Evolutionary conservation across 2,329 filamentous ascomycete genomes (phyloP), one percentile per base, ranked within the genome.

Genomic region (Cyphellophora attinorum): DNA sequence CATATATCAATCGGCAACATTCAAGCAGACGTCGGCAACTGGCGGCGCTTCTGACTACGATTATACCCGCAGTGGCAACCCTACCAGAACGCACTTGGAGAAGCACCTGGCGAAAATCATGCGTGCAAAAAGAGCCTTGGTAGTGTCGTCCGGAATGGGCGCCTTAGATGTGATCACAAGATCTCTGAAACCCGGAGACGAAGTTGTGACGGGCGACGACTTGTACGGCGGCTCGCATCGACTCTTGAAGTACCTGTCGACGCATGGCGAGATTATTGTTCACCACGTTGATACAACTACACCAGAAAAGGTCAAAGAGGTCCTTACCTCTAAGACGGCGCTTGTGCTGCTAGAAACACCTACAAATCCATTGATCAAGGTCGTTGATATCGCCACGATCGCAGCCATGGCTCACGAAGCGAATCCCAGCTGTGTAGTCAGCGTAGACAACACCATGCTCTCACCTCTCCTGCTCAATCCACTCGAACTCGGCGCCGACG

Each of bases 401-500:
- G 77, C 91, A 11, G 68, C 71, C 25, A 65, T 80, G 13, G 75
- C 82, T 0, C 91, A 96, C 58, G 76, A 79, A 23, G 74, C 74
- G 32, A 94, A 91, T 58, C 67, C 80, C 5, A 75, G 74, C 42
- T 82, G 85, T 16, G 67, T 96, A 27, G 86, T 98, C 11, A 78
- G 88, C 2, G 91, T 96, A 16, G 91, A 98, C 62, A 98, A 98
- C 67, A 98, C 91, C 38, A 98, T 98, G 91, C 79, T 98, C 47
- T 95, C 88, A 2, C 91, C 91, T 8, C 80, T 95, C 67, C 77
- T 98, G 5, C 80, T 80, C 53, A 96, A 94, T 62, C 91, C 91
- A 5, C 75, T 98, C 12, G 89, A 96, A 41, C 72, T 96, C 17
- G 91, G 93, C 38, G 88, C 89, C 11, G 91, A 98, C 52, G 82